Evolutionary conservation across 2,329 filamentous ascomycete genomes (phyloP).

Genomic region (Ceratocystis diversiconidia): DNA sequence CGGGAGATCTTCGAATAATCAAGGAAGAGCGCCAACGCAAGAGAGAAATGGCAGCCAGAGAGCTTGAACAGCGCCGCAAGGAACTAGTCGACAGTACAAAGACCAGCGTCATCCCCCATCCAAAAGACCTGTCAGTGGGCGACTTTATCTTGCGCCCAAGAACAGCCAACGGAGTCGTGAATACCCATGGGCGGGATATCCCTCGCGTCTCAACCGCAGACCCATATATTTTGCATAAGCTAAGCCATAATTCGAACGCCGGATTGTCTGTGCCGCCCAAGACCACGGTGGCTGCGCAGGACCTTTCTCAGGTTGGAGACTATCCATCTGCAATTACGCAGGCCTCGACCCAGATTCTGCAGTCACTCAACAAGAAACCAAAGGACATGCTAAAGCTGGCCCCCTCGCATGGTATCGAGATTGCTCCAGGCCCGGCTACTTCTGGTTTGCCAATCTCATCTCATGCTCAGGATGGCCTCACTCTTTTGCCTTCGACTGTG

Average conservation of each 20-base stretch:
- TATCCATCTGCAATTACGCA: no score
- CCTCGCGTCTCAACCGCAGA: constrained; percentile 53
- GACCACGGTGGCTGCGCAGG: no score
- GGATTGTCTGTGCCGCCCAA: no score
- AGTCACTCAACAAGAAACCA: no score
- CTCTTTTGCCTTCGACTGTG: constrained; percentile 43
- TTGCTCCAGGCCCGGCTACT: constrained; percentile 22
- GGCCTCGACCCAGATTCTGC: no score
- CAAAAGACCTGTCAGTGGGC: constrained; percentile 37
- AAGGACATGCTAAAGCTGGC: no score
- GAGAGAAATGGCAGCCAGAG: constrained; percentile 64
- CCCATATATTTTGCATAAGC: constrained; percentile 27
- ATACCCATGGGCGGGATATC: constrained; percentile 31
- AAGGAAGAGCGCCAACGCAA: constrained; percentile 50
- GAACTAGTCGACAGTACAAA: constrained; percentile 71
- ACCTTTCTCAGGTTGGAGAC: no score
- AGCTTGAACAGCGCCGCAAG: constrained; percentile 75
- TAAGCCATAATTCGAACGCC: no score
- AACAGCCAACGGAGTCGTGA: constrained; percentile 21
- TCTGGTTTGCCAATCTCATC: constrained; percentile 35
- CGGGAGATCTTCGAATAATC: constrained; percentile 40
- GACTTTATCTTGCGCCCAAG: constrained; percentile 22
- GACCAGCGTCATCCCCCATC: constrained; percentile 63
- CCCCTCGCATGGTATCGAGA: no score
- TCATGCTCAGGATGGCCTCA: constrained; percentile 33